Percentiles rank a stretch among this genome's conserved stretches.
phyloP scores from a whole-genome alignment of 1,284 basidiomycete species.

The Xerocomus subilludens region DNA sequence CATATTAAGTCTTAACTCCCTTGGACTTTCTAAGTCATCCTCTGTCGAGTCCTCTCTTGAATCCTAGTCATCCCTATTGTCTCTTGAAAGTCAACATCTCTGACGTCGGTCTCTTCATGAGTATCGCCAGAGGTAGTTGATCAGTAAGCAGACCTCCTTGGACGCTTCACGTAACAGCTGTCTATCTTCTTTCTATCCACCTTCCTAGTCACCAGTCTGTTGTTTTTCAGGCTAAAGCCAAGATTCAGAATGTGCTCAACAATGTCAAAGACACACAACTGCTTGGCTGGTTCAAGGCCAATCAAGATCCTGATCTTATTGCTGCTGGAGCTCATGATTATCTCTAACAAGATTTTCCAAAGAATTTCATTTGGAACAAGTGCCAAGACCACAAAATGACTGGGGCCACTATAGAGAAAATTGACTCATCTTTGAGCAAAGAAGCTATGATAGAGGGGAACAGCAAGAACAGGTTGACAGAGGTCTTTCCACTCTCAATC shows the following conservation, averaged over 20 bases:
- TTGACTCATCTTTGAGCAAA: conserved; percentile 56
- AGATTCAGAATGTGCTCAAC: conserved; percentile 32
- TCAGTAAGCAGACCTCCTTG: no score
- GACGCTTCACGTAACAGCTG: no score
- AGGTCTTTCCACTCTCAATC: conserved; percentile 19
- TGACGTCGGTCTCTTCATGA: no score
- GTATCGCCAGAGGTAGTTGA: no score
- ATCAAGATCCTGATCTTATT: conserved; percentile 44
- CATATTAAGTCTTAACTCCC: no score
- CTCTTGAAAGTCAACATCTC: no score
- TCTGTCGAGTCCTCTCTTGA: no score
- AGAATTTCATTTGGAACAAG: conserved; percentile 42
- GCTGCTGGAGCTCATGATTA: conserved; percentile 46
- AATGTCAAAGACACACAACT: conserved; percentile 46
- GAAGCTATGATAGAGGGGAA: conserved; percentile 45
- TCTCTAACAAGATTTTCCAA: conserved; percentile 60
- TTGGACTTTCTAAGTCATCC: no score
- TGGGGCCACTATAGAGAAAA: conserved; percentile 52
- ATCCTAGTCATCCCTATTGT: no score
- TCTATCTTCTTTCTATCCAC: conserved; percentile 35
- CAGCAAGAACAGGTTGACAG: conserved; percentile 35
- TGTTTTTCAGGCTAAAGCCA: conserved; percentile 46
- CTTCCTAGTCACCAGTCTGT: conserved; percentile 53
- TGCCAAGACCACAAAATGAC: conserved; percentile 48
- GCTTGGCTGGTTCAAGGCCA: conserved; percentile 59